Percentiles rank a stretch among this genome's conserved stretches.
Conservation (phyloP, 2,329 filamentous ascomycete genomes). For the Triangularia verruculosa region DNA sequence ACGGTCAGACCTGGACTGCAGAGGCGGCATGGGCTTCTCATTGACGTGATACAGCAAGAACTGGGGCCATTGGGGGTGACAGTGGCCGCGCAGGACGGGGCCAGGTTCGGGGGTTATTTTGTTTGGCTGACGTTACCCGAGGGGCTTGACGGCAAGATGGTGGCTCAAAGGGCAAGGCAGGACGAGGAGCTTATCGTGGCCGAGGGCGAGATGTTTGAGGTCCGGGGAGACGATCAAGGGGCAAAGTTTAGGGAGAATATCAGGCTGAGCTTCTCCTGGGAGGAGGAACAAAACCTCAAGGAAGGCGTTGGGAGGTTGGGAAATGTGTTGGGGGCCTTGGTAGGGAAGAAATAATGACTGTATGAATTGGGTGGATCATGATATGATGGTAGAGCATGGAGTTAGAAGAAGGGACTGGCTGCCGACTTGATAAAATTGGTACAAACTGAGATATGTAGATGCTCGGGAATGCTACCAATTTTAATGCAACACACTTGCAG, state of each 20-base stretch:
- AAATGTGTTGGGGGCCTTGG: constrained; percentile 34
- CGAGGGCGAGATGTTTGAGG: constrained; percentile 67
- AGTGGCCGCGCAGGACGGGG: constrained; percentile 38
- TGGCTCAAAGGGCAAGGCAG: constrained; percentile 55
- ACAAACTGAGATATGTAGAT: constrained; percentile 14
- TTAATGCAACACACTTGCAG: too few species aligned
- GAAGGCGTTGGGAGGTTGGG: constrained; percentile 59
- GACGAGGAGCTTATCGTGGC: constrained; percentile 68
- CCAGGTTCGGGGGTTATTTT: constrained; percentile 77
- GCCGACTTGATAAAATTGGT: not conserved
- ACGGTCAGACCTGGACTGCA: constrained; percentile 45
- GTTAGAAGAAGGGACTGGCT: not conserved
- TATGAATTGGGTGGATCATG: not conserved
- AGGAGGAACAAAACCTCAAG: constrained; percentile 60
- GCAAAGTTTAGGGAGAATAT: constrained; percentile 58
- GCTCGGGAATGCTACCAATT: too few species aligned
- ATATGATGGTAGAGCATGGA: not conserved
- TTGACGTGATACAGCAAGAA: constrained; percentile 55
- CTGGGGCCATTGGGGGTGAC: constrained; percentile 56
- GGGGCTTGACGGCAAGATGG: constrained; percentile 48
- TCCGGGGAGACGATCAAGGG: constrained; percentile 53
- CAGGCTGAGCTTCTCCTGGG: constrained; percentile 71
- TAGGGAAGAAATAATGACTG: not conserved
- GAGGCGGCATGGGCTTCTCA: constrained; percentile 49
- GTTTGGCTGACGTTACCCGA: constrained; percentile 70